These are phyloP conservation scores for Capsella rubella DNA, from an alignment of 441 rosid species.

Conservation along the genomic window DNA sequence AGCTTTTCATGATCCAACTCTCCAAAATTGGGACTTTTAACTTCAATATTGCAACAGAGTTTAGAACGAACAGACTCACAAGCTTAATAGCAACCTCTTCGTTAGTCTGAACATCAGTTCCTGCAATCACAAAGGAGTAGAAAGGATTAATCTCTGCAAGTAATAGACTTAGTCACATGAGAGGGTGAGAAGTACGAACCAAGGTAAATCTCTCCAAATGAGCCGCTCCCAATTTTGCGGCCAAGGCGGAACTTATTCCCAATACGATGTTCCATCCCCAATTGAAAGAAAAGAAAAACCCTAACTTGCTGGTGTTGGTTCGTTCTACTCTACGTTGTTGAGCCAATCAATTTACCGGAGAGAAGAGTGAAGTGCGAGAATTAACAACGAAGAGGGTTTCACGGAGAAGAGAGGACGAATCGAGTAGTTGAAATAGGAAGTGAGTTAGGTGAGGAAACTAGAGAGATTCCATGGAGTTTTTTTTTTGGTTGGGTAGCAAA, in stretches of 20 bases:
- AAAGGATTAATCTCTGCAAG: neutral
- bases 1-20: neutral
- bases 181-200: conserved; percentile 53
- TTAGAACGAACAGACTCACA: conserved; percentile 55
- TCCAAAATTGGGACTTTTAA: neutral
- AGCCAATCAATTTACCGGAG: neutral
- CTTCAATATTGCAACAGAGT: neutral
- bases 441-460: conserved; percentile 19
- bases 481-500: conserved; percentile 17
- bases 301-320: neutral
- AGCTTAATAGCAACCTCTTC: conserved; percentile 97
- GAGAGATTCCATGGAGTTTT: conserved; percentile 17
- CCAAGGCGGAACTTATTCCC: conserved; percentile 91
- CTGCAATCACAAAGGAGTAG: conserved; percentile 40
- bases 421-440: conserved; percentile 7
- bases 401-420: conserved; percentile 5
- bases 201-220: conserved; percentile 97
- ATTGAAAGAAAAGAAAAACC: neutral
- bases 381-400: conserved; percentile 13
- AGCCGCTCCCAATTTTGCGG: conserved; percentile 96
- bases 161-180: neutral
- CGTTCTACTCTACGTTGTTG: neutral
- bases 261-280: conserved; percentile 79
- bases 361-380: neutral
- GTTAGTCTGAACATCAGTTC: conserved; percentile 82